Percentiles rank a stretch among this genome's conserved stretches.
Evolutionary conservation across 371 early-diverging fungal genomes (phyloP).

Genomic region (Amoeboaphelidium occidentale): DNA sequence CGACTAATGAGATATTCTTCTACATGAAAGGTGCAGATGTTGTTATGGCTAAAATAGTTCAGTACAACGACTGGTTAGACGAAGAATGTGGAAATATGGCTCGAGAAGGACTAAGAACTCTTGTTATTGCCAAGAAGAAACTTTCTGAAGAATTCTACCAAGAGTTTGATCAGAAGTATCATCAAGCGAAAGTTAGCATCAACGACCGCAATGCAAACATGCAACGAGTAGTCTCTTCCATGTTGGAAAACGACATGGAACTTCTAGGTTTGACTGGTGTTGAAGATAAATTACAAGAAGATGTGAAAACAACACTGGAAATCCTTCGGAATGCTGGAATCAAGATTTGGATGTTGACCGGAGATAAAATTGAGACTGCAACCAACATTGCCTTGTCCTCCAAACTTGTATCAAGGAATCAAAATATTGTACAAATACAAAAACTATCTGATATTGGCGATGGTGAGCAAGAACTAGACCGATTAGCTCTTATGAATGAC

Average conservation of each 20-base stretch:
- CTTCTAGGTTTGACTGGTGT: constrained; percentile 96
- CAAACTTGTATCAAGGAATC: constrained; percentile 67
- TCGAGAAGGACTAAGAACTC: constrained; percentile 90
- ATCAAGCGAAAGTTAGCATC: constrained; percentile 43
- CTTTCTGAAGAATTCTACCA: constrained; percentile 45
- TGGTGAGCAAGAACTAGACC: constrained; percentile 36
- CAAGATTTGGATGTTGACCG: constrained; percentile 98
- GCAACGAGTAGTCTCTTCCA: constrained; percentile 31
- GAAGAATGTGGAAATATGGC: constrained; percentile 99
- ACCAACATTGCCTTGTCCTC: constrained; percentile 86
- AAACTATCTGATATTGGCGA: constrained; percentile 26
- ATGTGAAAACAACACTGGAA: constrained; percentile 78
- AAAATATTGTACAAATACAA: constrained; percentile 45
- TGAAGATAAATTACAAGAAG: constrained; percentile 94
- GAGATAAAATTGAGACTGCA: constrained; percentile 99
- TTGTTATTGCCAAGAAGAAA: constrained; percentile 76
- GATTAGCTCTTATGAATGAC: constrained; percentile 26
- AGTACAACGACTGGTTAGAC: constrained; percentile 88
- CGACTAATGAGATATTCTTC: constrained; percentile 41
- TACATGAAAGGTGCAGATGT: constrained; percentile 96
- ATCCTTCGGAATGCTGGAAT: constrained; percentile 84
- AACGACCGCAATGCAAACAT: constrained; percentile 41
- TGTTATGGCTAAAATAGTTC: constrained; percentile 77
- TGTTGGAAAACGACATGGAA: constrained; percentile 68
- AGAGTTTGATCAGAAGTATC: constrained; percentile 33